These are phyloP conservation scores for Lycium barbarum DNA, from an alignment of 257 asterid species.

Conservation along the genomic window DNA sequence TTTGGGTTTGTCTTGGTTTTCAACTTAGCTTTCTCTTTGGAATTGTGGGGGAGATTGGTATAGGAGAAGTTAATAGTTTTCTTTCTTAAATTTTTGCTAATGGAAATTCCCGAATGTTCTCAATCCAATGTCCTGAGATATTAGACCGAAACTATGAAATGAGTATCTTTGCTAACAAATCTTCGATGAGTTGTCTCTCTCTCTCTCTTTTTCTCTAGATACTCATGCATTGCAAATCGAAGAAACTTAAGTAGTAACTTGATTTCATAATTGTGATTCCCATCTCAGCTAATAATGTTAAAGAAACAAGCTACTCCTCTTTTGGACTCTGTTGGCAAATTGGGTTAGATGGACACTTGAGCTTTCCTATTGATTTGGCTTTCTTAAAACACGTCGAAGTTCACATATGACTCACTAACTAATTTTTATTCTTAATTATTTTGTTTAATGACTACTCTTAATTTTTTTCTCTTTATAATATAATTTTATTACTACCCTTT, in stretches of 20 bases:
- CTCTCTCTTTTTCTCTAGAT: too few species aligned
- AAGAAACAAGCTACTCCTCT: too few species aligned
- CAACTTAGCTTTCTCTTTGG: background rate
- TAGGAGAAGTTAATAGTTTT: conserved; percentile 44
- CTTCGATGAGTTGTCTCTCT: background rate
- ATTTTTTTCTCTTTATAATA: too few species aligned
- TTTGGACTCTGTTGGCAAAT: too few species aligned
- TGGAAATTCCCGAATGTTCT: background rate
- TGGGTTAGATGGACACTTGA: too few species aligned
- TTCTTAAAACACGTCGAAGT: too few species aligned
- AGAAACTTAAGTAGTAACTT: background rate
- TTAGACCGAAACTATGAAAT: background rate
- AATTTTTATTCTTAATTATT: too few species aligned
- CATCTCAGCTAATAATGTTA: background rate
- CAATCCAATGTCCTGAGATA: background rate
- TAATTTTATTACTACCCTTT: too few species aligned
- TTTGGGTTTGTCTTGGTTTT: conserved; percentile 19
- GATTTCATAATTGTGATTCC: background rate
- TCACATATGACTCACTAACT: too few species aligned
- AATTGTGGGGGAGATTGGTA: conserved; percentile 65
- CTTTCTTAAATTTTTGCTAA: conserved; percentile 26
- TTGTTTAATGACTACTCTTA: too few species aligned
- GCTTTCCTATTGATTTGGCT: too few species aligned
- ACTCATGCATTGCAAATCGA: too few species aligned
- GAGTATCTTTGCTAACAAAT: conserved; percentile 8